phyloP scores from a whole-genome alignment of 176 grass and related monocot genomes.

The Rhynchospora breviuscula region DNA sequence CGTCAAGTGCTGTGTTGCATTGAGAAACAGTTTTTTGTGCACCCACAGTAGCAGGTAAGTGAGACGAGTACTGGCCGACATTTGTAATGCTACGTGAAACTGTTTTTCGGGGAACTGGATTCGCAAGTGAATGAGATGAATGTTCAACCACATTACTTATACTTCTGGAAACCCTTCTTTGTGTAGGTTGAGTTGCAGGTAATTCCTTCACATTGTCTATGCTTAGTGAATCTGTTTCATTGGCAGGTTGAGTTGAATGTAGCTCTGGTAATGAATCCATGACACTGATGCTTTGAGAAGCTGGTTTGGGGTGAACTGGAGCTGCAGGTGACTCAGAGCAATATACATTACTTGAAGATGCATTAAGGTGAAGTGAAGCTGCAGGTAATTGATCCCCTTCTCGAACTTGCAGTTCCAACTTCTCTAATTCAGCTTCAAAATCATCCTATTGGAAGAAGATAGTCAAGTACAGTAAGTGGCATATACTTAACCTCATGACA shows the following conservation, averaged over 20 bases:
- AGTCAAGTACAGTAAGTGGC: not conserved
- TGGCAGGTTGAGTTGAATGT: not conserved
- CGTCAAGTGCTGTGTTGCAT: not conserved
- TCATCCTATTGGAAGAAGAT: slow-evolving; percentile 36
- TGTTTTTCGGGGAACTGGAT: not conserved
- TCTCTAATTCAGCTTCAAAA: slow-evolving; percentile 57
- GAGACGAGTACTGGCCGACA: not conserved
- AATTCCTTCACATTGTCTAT: not conserved
- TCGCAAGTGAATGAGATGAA: not conserved
- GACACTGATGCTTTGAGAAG: slow-evolving; percentile 24
- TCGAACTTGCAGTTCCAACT: slow-evolving; percentile 44
- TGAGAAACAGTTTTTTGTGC: not conserved
- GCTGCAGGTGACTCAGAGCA: not conserved
- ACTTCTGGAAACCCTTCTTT: not conserved
- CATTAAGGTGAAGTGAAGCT: not conserved
- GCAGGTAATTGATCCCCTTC: slow-evolving; percentile 38
- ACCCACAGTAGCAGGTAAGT: not conserved
- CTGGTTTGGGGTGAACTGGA: not conserved
- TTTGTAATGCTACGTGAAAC: not conserved
- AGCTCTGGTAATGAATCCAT: slow-evolving; percentile 36
- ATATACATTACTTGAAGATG: not conserved
- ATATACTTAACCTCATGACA: not conserved
- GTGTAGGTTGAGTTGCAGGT: not conserved
- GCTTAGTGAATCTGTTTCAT: not conserved
- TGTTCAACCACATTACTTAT: not conserved